Evolutionary conservation across 805 yeast species (phyloP).

Genomic region (Candida suzukii): DNA sequence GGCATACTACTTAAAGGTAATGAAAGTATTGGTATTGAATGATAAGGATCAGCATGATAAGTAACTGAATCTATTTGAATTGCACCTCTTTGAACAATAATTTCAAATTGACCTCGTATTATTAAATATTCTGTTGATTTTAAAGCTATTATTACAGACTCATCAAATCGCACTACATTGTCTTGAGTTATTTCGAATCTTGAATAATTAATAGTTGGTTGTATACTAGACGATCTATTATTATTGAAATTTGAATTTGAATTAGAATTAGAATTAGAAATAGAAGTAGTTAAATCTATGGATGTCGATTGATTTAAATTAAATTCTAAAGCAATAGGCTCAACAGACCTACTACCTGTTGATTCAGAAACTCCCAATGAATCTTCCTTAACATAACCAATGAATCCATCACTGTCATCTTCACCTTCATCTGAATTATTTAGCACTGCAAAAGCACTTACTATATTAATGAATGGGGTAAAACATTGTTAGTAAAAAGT

Average conservation of each 20-base stretch:
- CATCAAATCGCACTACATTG: conserved; percentile 27
- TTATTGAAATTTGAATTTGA: not conserved
- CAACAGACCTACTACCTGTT: not conserved
- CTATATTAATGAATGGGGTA: not conserved
- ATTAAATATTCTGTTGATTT: conserved; percentile 34
- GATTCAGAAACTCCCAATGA: not conserved
- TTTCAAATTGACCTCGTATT: conserved; percentile 38
- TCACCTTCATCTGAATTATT: conserved; percentile 14
- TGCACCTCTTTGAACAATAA: conserved; percentile 41
- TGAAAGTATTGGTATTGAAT: conserved; percentile 21
- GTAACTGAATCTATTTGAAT: conserved; percentile 33
- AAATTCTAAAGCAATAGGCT: not conserved
- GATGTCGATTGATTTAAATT: not conserved
- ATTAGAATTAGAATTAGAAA: too few relatives aligned
- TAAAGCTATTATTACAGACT: conserved; percentile 34
- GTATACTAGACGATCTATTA: not conserved
- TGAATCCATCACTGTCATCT: not conserved
- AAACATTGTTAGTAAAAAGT: not conserved
- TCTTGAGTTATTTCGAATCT: conserved; percentile 31
- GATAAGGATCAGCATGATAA: conserved; percentile 19
- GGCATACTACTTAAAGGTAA: conserved; percentile 33
- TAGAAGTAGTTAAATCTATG: too few relatives aligned
- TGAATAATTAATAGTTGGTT: conserved; percentile 16
- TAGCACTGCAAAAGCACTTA: conserved; percentile 28
- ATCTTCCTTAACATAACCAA: not conserved